Percentiles rank a stretch among this genome's conserved stretches.
Conservation (phyloP, 2,329 filamentous ascomycete genomes). For the Talaromyces pinophilus region DNA sequence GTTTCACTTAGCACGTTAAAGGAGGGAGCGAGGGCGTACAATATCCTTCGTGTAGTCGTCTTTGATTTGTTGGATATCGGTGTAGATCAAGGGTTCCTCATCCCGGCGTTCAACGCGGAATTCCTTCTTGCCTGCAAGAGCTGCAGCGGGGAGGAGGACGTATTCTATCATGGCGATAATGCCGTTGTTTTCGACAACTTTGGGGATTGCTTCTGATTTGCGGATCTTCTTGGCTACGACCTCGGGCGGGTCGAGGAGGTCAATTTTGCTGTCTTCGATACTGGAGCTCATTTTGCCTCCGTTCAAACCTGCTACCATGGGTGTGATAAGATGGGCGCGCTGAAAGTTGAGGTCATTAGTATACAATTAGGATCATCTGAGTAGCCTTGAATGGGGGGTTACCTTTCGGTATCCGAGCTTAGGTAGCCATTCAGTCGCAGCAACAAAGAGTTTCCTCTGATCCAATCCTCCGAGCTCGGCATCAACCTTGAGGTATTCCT, state of each 20-base stretch:
- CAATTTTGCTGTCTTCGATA: constrained; percentile 80
- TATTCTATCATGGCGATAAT: constrained; percentile 83
- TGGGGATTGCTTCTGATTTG: constrained; percentile 78
- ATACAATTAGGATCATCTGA: not conserved
- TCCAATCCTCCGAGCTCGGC: constrained; percentile 71
- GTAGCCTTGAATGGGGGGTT: not conserved
- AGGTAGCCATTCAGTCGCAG: constrained; percentile 81
- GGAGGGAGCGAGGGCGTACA: constrained; percentile 51
- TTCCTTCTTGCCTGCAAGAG: constrained; percentile 51
- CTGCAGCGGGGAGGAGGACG: constrained; percentile 72
- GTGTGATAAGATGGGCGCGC: constrained; percentile 74
- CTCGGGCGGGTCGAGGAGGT: constrained; percentile 80
- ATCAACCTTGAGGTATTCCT: constrained; percentile 84
- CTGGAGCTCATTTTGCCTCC: constrained; percentile 86
- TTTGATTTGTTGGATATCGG: constrained; percentile 69
- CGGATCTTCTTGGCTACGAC: constrained; percentile 77
- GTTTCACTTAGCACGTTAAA: not conserved
- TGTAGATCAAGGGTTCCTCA: constrained; percentile 77
- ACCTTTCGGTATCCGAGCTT: constrained; percentile 74
- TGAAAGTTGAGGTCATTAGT: not conserved
- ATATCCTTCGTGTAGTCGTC: constrained; percentile 79
- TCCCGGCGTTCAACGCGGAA: constrained; percentile 68
- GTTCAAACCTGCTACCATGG: constrained; percentile 83
- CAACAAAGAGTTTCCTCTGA: constrained; percentile 75
- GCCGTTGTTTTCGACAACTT: constrained; percentile 79